Evolutionary conservation across 768 basidiomycete genomes (phyloP).

Genomic region (Agaricus blazei): DNA sequence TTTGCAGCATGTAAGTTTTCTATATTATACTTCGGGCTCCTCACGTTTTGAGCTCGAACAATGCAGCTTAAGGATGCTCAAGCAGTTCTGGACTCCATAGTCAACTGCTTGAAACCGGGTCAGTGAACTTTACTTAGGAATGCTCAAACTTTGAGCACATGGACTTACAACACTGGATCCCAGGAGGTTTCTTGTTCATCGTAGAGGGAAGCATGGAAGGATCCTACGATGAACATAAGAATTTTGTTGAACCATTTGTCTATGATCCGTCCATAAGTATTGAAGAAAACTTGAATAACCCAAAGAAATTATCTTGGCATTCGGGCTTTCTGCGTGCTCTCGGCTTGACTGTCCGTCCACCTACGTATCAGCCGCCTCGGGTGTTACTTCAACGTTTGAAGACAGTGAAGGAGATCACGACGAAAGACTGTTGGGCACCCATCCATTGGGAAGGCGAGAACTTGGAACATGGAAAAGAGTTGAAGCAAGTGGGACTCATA

Average conservation of each 20-base stretch:
- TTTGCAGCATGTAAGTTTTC: background rate
- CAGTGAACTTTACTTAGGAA: background rate
- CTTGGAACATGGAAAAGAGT: background rate
- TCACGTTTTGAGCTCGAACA: too few relatives aligned
- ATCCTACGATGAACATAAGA: background rate
- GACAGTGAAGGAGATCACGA: background rate
- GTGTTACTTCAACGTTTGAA: background rate
- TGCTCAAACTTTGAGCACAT: too few relatives aligned
- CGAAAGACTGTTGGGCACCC: background rate
- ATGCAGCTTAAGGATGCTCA: background rate
- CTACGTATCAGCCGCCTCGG: background rate
- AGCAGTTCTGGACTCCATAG: background rate
- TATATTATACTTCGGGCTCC: too few relatives aligned
- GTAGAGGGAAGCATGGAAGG: background rate
- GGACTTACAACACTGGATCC: background rate
- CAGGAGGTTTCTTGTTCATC: background rate
- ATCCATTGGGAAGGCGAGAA: background rate
- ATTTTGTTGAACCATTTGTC: background rate
- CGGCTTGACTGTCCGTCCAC: background rate
- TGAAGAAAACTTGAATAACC: background rate
- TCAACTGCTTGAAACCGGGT: background rate
- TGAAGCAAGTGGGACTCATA: background rate
- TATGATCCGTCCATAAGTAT: background rate
- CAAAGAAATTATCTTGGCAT: background rate
- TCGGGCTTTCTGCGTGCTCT: background rate